Evolutionary conservation across 2,329 filamentous ascomycete species (phyloP).

Genomic region (Rhytidhysteron rufulum): DNA sequence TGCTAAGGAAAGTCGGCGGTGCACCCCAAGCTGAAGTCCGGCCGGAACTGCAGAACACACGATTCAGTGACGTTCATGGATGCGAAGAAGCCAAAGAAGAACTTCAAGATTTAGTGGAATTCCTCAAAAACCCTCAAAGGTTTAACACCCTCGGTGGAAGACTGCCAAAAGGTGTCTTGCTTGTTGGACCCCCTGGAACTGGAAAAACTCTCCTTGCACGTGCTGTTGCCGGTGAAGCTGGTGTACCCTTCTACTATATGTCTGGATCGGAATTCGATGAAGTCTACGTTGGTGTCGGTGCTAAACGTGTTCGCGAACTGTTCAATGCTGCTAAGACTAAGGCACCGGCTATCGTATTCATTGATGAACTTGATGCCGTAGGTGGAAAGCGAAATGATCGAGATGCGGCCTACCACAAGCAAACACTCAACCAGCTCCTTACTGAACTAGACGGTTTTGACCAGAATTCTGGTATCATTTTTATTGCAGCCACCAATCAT

Average conservation of each 20-base stretch:
- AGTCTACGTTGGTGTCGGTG: slow-evolving; percentile 94
- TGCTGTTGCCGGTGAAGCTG: slow-evolving; percentile 93
- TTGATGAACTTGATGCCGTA: slow-evolving; percentile 91
- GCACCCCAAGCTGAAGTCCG: slow-evolving; percentile 78
- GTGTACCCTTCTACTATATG: slow-evolving; percentile 99
- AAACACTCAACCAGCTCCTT: slow-evolving; percentile 94
- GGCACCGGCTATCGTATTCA: slow-evolving; percentile 90
- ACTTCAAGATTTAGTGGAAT: slow-evolving; percentile 93
- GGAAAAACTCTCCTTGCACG: slow-evolving; percentile 95
- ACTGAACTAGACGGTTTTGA: slow-evolving; percentile 97
- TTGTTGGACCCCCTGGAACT: slow-evolving; percentile 93
- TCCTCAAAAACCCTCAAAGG: slow-evolving; percentile 85
- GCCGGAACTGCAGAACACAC: slow-evolving; percentile 84
- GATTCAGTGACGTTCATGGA: slow-evolving; percentile 91
- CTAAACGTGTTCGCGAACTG: slow-evolving; percentile 93
- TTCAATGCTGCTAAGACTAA: slow-evolving; percentile 79
- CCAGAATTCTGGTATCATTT: slow-evolving; percentile 89
- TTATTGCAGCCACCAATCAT: slow-evolving; percentile 94
- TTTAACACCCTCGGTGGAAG: slow-evolving; percentile 95
- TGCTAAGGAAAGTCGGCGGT: slow-evolving; percentile 73
- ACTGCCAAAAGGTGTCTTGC: slow-evolving; percentile 90
- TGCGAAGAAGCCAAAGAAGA: slow-evolving; percentile 99
- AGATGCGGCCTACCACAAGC: slow-evolving; percentile 92
- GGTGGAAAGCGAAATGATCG: slow-evolving; percentile 89
- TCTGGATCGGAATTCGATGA: slow-evolving; percentile 98